Evolutionary conservation across 768 basidiomycete species (phyloP).

Genomic region (Boletus vinaceobasis): DNA sequence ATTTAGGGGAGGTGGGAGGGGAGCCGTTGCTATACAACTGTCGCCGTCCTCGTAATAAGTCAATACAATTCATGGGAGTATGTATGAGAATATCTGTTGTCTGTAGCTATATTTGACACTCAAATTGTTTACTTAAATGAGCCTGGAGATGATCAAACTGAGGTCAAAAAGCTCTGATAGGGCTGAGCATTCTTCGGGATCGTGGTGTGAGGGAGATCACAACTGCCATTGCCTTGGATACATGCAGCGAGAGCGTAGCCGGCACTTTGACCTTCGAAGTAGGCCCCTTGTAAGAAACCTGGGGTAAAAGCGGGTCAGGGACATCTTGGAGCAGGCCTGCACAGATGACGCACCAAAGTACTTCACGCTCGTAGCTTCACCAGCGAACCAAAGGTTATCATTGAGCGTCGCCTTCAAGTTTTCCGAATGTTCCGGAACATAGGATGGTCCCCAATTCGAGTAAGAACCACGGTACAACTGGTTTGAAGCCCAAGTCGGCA

Average conservation of each 20-base stretch:
- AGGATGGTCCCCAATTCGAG: slow-evolving; percentile 67
- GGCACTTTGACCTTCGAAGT: slow-evolving; percentile 47
- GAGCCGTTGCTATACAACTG: slow-evolving; percentile 3
- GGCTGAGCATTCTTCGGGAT: slow-evolving; percentile 31
- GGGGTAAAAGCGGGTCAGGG: not conserved
- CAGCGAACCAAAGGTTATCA: slow-evolving; percentile 54
- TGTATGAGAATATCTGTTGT: not conserved
- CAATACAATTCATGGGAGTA: not conserved
- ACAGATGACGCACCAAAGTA: slow-evolving; percentile 47
- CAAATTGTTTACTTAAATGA: too few relatives aligned
- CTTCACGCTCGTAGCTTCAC: slow-evolving; percentile 55
- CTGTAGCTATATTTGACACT: slow-evolving; percentile 5
- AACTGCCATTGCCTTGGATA: slow-evolving; percentile 27
- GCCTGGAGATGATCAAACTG: not conserved
- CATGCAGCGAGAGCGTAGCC: slow-evolving; percentile 42
- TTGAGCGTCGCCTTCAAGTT: slow-evolving; percentile 55
- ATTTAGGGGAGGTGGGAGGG: slow-evolving; percentile 33
- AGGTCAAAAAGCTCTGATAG: slow-evolving; percentile 22
- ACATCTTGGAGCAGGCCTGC: not conserved
- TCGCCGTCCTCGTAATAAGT: slow-evolving; percentile 6
- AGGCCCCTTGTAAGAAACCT: slow-evolving; percentile 59
- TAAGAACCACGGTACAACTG: slow-evolving; percentile 47
- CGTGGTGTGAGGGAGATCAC: slow-evolving; percentile 25
- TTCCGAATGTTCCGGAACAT: slow-evolving; percentile 46
- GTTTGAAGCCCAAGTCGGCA: slow-evolving; percentile 53